These are phyloP conservation scores for Salix arbutifolia DNA, from an alignment of 345 rosid species.

Conservation along the genomic window DNA sequence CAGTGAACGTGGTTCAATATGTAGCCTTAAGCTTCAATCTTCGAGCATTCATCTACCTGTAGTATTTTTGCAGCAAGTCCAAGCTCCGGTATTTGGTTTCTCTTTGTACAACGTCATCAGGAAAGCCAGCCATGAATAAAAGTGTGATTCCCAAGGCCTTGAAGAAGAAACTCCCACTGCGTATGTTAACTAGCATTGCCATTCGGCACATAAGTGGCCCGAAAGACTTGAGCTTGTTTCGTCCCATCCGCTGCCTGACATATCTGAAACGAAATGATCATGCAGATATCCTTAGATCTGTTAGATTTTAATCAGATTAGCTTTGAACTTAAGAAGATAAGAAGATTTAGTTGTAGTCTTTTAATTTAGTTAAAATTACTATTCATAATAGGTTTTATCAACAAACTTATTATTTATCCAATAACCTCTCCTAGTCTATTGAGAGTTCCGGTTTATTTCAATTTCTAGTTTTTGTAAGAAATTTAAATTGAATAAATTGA, in stretches of 20 bases:
- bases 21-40: neutral
- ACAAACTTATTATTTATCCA: too few relatives aligned
- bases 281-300: neutral
- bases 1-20: too few relatives aligned
- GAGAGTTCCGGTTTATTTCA: too few relatives aligned
- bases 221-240: constrained; percentile 57
- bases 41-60: constrained; percentile 32
- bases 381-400: too few relatives aligned
- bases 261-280: constrained; percentile 31
- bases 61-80: constrained; percentile 52
- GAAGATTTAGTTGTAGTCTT: too few relatives aligned
- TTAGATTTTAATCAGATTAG: too few relatives aligned
- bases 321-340: too few relatives aligned
- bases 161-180: constrained; percentile 62
- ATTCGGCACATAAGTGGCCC: constrained; percentile 49
- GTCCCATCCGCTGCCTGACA: constrained; percentile 64
- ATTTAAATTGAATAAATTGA: too few relatives aligned
- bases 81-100: constrained; percentile 51
- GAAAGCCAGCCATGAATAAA: constrained; percentile 58
- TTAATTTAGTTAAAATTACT: too few relatives aligned
- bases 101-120: constrained; percentile 42
- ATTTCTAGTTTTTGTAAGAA: too few relatives aligned
- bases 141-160: constrained; percentile 59
- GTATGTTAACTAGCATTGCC: constrained; percentile 46
- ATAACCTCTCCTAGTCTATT: too few relatives aligned